These are phyloP conservation scores for Prunus mume DNA, from an alignment of 306 rosid species.

Conservation along the genomic window DNA sequence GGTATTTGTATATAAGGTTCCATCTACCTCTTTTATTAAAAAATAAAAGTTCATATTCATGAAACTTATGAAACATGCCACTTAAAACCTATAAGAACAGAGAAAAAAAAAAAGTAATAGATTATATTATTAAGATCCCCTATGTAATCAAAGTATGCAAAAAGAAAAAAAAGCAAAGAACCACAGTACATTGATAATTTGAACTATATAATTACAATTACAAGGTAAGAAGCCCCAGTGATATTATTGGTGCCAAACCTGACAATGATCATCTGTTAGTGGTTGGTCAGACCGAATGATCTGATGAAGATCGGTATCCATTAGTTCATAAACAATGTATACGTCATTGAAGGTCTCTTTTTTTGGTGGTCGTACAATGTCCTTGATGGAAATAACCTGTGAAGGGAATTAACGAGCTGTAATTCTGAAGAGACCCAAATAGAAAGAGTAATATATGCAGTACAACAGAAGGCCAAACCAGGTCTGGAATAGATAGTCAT, in stretches of 20 bases:
- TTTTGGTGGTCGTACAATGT: constrained; percentile 77
- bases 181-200: not conserved
- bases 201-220: not conserved
- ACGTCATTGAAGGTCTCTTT: constrained; percentile 81
- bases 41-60: not conserved
- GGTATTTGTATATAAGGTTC: not conserved
- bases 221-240: constrained; percentile 8
- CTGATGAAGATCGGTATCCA: constrained; percentile 97
- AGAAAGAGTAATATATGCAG: constrained; percentile 2
- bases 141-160: not conserved
- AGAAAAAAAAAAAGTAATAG: not conserved
- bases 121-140: not conserved
- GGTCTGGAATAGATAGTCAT: not conserved
- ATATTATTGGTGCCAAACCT: constrained; percentile 44
- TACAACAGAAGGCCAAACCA: not conserved
- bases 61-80: not conserved
- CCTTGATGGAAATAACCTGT: constrained; percentile 73
- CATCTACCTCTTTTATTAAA: not conserved
- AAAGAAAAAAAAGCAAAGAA: not conserved
- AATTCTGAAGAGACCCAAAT: constrained; percentile 18
- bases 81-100: not conserved
- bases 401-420: constrained; percentile 8
- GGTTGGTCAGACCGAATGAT: constrained; percentile 77
- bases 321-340: constrained; percentile 90
- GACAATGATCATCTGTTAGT: constrained; percentile 76